Evolutionary conservation across 192 early-diverging fungal species (phyloP), one percentile per base, ranked within the genome.

Genomic region (Chytriomyces sp.): DNA sequence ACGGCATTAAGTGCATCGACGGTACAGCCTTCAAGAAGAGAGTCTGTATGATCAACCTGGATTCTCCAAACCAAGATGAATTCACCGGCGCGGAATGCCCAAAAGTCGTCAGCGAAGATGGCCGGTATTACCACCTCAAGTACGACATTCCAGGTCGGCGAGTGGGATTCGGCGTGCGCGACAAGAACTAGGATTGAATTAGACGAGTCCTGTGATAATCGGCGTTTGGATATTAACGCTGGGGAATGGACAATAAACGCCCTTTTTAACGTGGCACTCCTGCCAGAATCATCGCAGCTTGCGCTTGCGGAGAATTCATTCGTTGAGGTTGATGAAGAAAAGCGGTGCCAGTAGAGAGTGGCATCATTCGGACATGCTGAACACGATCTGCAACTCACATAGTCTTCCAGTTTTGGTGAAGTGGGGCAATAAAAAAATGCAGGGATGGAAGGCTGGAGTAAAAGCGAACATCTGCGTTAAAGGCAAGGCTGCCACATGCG

Each of bases 381-480:
- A 35, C 35, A 35, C 35, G 0, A 35, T 1, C 35, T 35, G 35
- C 35, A 4, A 35, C 4, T 35, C 35, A 35, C 3, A 35, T 2
- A 3, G 35, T 35, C 35, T 35, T 35, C 35, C 35, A 35, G 35
- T 35, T 35, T 35, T 35, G 35, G 35, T 1, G 4, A 35, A 35
- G 35, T 4, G 35, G 35, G 35, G 35, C 18, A 66, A 67, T 35
- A 16, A 87, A 6, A 74, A 82, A n/a, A 71, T 95, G 11, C 85
- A 91, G 45, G 94, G 89, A 8, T 84, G 91, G 69, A 80, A 90
- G 0, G 80, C 96, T 7, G 93, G 87, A 11, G 81, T 94, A 70
- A 98, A 98, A 76, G 90, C 89, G 85, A 95, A 95, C 68, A 89
- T 98, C 72, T 91, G 90, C 61, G 92, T 90, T 0, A 57, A 66